Percentiles rank a stretch among this genome's conserved stretches.
phyloP scores from a whole-genome alignment of 2,329 filamentous ascomycete genomes.

The Ascochyta rabiei region DNA sequence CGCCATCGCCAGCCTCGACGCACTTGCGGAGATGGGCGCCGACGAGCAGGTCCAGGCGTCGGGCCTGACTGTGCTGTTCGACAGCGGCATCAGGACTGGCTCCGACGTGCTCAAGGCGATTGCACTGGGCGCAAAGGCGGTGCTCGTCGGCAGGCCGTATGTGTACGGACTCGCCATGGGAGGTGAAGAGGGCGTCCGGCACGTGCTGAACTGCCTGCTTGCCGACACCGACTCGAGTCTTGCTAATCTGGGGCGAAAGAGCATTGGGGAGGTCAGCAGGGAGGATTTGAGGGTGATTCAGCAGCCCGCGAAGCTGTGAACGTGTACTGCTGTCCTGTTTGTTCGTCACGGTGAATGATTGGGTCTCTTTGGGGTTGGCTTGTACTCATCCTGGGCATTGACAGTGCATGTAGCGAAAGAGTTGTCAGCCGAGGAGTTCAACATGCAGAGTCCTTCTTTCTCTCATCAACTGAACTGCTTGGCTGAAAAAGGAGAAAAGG shows the following conservation, averaged over 20 bases:
- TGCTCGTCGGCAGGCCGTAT: conserved; percentile 45
- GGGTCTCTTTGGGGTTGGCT: no score
- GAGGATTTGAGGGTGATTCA: conserved; percentile 38
- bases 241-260: conserved; percentile 42
- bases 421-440: no score
- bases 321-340: no score
- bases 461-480: no score
- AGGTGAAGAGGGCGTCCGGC: conserved; percentile 46
- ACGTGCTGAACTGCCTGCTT: conserved; percentile 44
- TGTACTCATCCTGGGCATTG: no score
- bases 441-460: no score
- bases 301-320: conserved; percentile 35
- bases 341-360: no score
- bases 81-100: conserved; percentile 46
- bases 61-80: conserved; percentile 43
- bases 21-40: conserved; percentile 43
- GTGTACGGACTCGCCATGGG: conserved; percentile 47
- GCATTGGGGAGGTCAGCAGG: conserved; percentile 33
- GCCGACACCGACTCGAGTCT: conserved; percentile 41
- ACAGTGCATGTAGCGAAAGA: no score
- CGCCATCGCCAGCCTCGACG: conserved; percentile 43
- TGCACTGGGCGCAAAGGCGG: conserved; percentile 46
- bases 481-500: no score
- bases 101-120: conserved; percentile 47
- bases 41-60: conserved; percentile 42